Percentiles rank a stretch among this genome's conserved stretches.
These are phyloP conservation scores for Striga asiatica DNA, from an alignment of 257 asterid species.

Conservation along the genomic window DNA sequence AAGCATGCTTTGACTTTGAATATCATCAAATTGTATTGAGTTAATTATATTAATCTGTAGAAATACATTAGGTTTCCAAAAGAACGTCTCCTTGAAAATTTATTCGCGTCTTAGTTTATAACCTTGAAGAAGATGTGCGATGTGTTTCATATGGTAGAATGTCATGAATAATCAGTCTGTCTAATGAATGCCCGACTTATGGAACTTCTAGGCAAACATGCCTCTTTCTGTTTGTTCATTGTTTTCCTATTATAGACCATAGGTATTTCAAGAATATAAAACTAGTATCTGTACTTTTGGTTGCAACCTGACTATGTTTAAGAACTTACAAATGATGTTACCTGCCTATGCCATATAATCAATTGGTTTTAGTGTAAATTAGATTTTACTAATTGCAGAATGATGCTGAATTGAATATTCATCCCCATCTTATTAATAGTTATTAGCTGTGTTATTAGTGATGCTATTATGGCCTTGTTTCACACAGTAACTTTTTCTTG, in stretches of 20 bases:
- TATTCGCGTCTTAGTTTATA: not conserved
- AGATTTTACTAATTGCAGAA: not conserved
- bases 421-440: constrained; percentile 4
- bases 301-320: not conserved
- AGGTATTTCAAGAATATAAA: constrained; percentile 3
- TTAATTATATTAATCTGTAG: not conserved
- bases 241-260: not conserved
- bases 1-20: constrained; percentile 7
- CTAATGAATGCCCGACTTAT: not conserved
- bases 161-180: not conserved
- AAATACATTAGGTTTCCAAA: not conserved
- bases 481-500: constrained; percentile 1
- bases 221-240: not conserved
- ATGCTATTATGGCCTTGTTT: constrained; percentile 7
- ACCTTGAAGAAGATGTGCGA: not conserved
- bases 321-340: not conserved
- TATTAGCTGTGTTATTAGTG: constrained; percentile 1
- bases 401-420: not conserved
- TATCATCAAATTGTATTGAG: not conserved
- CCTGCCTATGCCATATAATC: not conserved
- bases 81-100: not conserved
- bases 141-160: not conserved
- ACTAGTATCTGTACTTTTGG: not conserved
- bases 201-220: not conserved
- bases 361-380: not conserved